Evolutionary conservation across 2,329 filamentous ascomycete species (phyloP).

Genomic region (Penicillium griseofulvum): DNA sequence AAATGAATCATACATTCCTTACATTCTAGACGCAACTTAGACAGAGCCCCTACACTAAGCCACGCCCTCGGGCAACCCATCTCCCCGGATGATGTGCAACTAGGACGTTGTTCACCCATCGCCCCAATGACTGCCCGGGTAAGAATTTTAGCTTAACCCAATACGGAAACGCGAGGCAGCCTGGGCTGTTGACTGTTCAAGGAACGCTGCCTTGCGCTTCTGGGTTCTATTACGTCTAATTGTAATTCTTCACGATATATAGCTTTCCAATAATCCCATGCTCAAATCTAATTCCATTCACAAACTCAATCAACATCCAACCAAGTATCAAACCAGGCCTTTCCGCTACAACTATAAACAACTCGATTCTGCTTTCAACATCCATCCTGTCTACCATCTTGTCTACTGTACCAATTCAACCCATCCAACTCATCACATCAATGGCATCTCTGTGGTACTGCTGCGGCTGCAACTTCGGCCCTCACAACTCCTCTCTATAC

Average conservation of each 20-base stretch:
- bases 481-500: slow-evolving; percentile 28
- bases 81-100: slow-evolving; percentile 12
- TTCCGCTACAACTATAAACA: background rate
- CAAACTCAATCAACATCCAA: slow-evolving; percentile 8
- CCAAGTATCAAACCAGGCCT: slow-evolving; percentile 1
- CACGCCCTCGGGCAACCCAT: slow-evolving; percentile 12
- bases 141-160: slow-evolving; percentile 8
- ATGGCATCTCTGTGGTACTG: slow-evolving; percentile 35
- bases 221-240: background rate
- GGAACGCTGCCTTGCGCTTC: slow-evolving; percentile 10
- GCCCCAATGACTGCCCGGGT: slow-evolving; percentile 13
- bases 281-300: slow-evolving; percentile 3
- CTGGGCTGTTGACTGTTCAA: slow-evolving; percentile 13
- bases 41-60: slow-evolving; percentile 10
- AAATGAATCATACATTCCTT: slow-evolving; percentile 12
- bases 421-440: background rate
- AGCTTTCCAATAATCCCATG: background rate
- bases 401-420: slow-evolving; percentile 1
- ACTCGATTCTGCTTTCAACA: background rate
- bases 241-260: slow-evolving; percentile 9
- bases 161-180: slow-evolving; percentile 18
- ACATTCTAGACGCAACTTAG: slow-evolving; percentile 6
- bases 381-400: background rate
- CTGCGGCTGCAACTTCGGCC: slow-evolving; percentile 34
- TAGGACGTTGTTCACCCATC: slow-evolving; percentile 1